These are phyloP conservation scores for Herpetomonas tarakana DNA, from an alignment of 208 protist genomes.

Conservation along the genomic window DNA sequence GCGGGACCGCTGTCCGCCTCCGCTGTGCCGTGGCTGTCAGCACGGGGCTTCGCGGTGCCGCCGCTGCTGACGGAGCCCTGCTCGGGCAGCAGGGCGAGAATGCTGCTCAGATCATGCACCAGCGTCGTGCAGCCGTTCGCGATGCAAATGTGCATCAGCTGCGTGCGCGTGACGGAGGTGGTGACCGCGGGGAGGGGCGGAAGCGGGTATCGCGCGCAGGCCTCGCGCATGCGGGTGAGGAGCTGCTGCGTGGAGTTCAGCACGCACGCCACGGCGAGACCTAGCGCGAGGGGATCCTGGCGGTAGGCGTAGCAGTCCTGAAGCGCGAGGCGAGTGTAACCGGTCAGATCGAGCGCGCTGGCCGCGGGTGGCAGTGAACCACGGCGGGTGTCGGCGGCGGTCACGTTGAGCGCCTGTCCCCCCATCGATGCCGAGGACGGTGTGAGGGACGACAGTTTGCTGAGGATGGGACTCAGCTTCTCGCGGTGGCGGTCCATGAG, in stretches of 20 bases:
- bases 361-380: conserved; percentile 20
- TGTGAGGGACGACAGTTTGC: conserved; percentile 27
- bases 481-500: conserved; percentile 70
- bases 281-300: conserved; percentile 52
- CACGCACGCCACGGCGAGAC: conserved; percentile 46
- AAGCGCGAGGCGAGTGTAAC: conserved; percentile 44
- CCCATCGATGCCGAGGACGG: conserved; percentile 24
- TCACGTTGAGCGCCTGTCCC: conserved; percentile 17
- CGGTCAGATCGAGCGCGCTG: conserved; percentile 35
- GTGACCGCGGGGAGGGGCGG: conserved; percentile 71
- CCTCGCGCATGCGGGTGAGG: conserved; percentile 24
- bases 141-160: conserved; percentile 75
- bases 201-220: conserved; percentile 32
- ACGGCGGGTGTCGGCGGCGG: conserved; percentile 13
- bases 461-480: conserved; percentile 37
- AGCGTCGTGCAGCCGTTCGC: conserved; percentile 66
- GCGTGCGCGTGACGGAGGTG: conserved; percentile 34
- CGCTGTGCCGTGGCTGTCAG: background rate
- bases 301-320: conserved; percentile 60
- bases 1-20: background rate
- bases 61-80: background rate
- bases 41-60: background rate
- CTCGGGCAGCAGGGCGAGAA: conserved; percentile 48
- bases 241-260: conserved; percentile 39
- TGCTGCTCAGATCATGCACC: conserved; percentile 39